Conservation (phyloP, 2,329 filamentous ascomycete species). For the Neonectria hederae region DNA sequence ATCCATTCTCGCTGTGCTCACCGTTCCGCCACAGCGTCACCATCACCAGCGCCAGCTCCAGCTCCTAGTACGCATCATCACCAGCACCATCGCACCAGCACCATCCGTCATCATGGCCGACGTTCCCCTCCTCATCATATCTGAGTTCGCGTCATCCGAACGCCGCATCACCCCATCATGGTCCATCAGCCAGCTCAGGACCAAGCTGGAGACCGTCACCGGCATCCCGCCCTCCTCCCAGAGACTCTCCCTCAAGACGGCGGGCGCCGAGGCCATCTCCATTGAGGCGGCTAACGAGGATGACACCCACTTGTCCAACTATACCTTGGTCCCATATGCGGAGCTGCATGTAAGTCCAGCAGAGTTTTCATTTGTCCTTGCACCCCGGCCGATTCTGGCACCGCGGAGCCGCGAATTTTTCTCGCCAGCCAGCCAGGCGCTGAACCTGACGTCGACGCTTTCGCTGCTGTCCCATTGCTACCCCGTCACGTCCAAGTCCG, state of each 20-base stretch:
- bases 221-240: slow-evolving; percentile 87
- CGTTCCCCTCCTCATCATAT: slow-evolving; percentile 78
- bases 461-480: background rate
- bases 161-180: slow-evolving; percentile 92
- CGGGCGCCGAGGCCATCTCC: slow-evolving; percentile 66
- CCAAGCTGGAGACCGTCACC: slow-evolving; percentile 90
- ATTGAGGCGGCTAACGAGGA: slow-evolving; percentile 81
- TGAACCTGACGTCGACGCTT: slow-evolving; percentile 5
- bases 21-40: slow-evolving; percentile 4
- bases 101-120: slow-evolving; percentile 65
- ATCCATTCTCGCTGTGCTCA: background rate
- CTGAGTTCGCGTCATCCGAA: slow-evolving; percentile 83
- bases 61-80: background rate
- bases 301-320: slow-evolving; percentile 68
- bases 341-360: slow-evolving; percentile 77
- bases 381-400: slow-evolving; percentile 6
- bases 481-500: slow-evolving; percentile 18
- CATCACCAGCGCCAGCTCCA: slow-evolving; percentile 13
- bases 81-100: slow-evolving; percentile 10
- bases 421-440: slow-evolving; percentile 18
- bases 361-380: slow-evolving; percentile 31
- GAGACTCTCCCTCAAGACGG: slow-evolving; percentile 75
- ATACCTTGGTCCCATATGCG: slow-evolving; percentile 76
- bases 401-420: slow-evolving; percentile 25
- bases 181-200: slow-evolving; percentile 85